Evolutionary conservation across 2,329 filamentous ascomycete genomes (phyloP), one percentile per base, ranked within the genome.

Genomic region (Magnaporthiopsis rhizophila): DNA sequence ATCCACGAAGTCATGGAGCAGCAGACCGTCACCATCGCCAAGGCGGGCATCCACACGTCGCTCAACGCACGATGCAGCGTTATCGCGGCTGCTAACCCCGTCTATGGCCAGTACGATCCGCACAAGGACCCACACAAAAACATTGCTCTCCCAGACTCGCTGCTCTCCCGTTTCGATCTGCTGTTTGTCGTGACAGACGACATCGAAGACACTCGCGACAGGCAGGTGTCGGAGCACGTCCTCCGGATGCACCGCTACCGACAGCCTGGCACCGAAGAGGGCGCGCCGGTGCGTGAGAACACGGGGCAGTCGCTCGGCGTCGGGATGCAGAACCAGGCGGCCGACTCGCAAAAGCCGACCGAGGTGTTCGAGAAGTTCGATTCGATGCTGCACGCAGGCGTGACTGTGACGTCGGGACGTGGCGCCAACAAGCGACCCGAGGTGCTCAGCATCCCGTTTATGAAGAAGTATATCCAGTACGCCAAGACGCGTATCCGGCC

Each of bases 1-100:
- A 99, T 99, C 70, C 95, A 99, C 85, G 95, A 99, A 90, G 95
- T 99, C 69, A 99, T 99, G 95, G 95, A 99, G 78, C 95, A 99
- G 79, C 95, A 99, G 78, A 99, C 95, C 0, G 95, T 99, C 66
- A 99, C 95, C 18, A 99, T 99, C 72, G 95, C 95, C 63, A 99
- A 99, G 79, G 95, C 95, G 1, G 95, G 95, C 68, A 99, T 99
- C 65, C 95, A 99, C 77, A 99, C 95, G 0, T 97, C 93, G 3
- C 82, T 99, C 66, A 99, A 99, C 73, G 95, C 95, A 63, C 89
- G 95, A 65, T 99, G 95, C 79, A 97, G 92, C 77, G 95, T 99
- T 67, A 86, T 99, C 71, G 95, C 95, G 58, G 95, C 95, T 21
- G 95, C 95, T 66, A 99, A 99, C 74, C 95, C 95, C 3, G 95